Base-by-base conservation (phyloP, 148 eudicot species). In the Camellia granthamiana region DNA sequence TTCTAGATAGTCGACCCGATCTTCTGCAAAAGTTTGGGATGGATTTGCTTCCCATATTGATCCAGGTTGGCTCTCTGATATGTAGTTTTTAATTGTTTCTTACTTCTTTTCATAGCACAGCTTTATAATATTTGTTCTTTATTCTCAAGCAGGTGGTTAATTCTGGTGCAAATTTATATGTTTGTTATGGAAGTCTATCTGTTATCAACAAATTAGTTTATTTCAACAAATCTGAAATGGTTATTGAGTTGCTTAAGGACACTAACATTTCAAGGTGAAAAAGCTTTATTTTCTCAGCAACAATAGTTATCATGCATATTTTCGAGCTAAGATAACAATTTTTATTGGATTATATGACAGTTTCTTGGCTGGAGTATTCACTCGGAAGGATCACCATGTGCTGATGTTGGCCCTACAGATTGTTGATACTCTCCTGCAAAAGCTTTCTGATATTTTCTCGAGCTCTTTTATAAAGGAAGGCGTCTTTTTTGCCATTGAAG, bases 351-450 rank as follows among this genome's bases (percentile, higher is more conserved):
- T 60, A 38, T 69, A 58, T 83, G 83, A 66, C 97, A 96, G 99
- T 69, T 96, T 96, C 84, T 86, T 96, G 90, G 97, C 93, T 78
- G 99, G 97, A 77, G 86, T 93, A 9, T 89, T 96, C 85, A 86
- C 85, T 46, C 88, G 91, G 75, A 93, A 92, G 81, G 98, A 96
- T 87, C 86, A 85, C 21, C 98, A 96, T 82, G 86, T 96, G 66
- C 75, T 89, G 67, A 78, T 87, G 72, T 81, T 92, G 85, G 94
- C 94, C 72, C 89, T 96, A 82, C 88, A 93, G 76, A 92, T 93
- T 70, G 84, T 90, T 81, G 94, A 93, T 79, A 86, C 89, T 11
- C 68, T 93, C 84, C 86, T 96, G 85, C 87, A 90, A 69, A 96
- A 96, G 88, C 93, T 88, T 82, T 84, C 93, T 42, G 85, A 86